Conservation (phyloP, 108 stramenopile species). For the Epithemia pelagica region DNA sequence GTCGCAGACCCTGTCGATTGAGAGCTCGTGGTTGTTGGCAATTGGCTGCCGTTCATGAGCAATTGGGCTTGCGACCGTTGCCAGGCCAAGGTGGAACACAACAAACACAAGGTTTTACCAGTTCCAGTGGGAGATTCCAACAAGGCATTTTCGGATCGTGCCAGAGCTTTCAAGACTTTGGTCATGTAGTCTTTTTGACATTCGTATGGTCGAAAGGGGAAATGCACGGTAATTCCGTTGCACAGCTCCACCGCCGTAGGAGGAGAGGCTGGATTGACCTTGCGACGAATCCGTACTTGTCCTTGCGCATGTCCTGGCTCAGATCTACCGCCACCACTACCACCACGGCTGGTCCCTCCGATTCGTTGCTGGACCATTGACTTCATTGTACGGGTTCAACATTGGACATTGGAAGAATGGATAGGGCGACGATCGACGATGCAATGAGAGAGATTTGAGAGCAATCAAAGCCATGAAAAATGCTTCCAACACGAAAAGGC, state of each 20-base stretch:
- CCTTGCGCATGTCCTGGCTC: no score
- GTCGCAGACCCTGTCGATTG: neutral
- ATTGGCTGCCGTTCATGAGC: neutral
- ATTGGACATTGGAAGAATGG: no score
- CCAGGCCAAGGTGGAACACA: conserved; percentile 82
- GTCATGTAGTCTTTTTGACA: conserved; percentile 93
- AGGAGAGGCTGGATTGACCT: conserved; percentile 13
- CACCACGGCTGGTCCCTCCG: no score
- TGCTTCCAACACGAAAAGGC: no score
- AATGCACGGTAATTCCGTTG: conserved; percentile 73
- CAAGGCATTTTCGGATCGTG: conserved; percentile 61
- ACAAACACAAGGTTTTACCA: conserved; percentile 85
- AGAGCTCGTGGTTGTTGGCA: neutral
- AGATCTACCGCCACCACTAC: no score
- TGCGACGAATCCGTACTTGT: conserved; percentile 5
- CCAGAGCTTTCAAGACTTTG: conserved; percentile 79
- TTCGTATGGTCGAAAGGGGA: conserved; percentile 94
- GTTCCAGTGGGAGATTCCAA: conserved; percentile 91
- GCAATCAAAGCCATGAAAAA: no score
- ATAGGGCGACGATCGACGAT: no score
- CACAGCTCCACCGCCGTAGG: conserved; percentile 60
- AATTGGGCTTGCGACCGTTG: conserved; percentile 55
- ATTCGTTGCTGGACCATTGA: no score
- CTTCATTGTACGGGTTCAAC: no score
- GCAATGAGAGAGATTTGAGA: no score